Base-by-base conservation (phyloP, 768 basidiomycete species). In the Pleurotus eryngii region DNA sequence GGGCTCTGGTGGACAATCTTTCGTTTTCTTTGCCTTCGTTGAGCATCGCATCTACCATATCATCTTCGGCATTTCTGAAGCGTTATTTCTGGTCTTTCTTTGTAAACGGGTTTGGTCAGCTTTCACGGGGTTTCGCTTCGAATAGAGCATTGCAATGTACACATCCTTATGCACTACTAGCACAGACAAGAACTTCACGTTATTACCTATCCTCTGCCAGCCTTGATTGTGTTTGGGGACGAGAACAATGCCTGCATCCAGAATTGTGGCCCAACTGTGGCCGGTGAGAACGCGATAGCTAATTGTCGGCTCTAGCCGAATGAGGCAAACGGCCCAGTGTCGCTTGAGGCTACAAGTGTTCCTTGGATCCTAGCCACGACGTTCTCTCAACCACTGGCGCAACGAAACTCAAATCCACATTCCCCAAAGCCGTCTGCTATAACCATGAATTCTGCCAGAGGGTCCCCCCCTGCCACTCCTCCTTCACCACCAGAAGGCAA, bases 401-500 rank as follows among this genome's bases (percentile, higher is more conserved):
- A 18, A 14, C 51, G 20, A 15, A 54, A 40, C 15, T 39, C 51
- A 42, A 24, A 54, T 42, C 18, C 51, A 42, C 39, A 39, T 22
- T 54, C 51, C 39, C 51, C 51, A 18, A 35, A 24, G 12, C 22
- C 18, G 1, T n/a, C 51, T 39, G 51, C 22, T 8, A 17, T 6
- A n/a, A 17, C 12, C 11, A 42, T 42, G 39, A 42, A 54, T 39
- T 54, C 51, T 42, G 51, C 30, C 11, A 62, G 57, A 54, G 55
- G 59, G 7, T 70, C 71, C 15, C 71, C 79, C 7, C 74, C 77
- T 6, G 65, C 70, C 14, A 72, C 71, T 2, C 74, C 81, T 6
- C 75, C 80, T 18, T 82, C 82, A 14, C 77, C 81, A 14, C 77
- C 81, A 40, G 77, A 76, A 60, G 64, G 69, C 59, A 71, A 71